Conservation (phyloP, 2,329 filamentous ascomycete species). For the Dactylonectria estremocensis region DNA sequence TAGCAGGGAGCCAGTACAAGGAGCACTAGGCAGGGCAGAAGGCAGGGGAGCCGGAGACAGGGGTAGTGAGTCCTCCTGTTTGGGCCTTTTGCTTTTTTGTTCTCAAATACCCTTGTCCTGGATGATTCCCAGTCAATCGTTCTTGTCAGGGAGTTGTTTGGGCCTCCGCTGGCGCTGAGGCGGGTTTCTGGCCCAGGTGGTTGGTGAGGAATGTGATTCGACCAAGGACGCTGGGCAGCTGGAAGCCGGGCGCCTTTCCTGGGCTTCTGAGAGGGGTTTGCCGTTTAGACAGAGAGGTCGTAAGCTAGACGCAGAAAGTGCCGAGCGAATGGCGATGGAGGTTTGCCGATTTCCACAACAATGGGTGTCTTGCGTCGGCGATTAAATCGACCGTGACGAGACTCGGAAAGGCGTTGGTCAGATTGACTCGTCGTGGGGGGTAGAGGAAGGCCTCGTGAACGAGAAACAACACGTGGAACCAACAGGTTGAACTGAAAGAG, state of each 20-base stretch:
- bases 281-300: conserved; percentile 37
- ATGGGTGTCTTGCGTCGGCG: conserved; percentile 39
- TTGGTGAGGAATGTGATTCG: conserved; percentile 51
- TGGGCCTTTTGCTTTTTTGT: conserved; percentile 44
- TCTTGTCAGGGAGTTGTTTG: conserved; percentile 45
- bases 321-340: conserved; percentile 45
- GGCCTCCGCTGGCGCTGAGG: conserved; percentile 47
- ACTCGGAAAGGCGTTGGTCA: conserved; percentile 19
- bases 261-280: conserved; percentile 32
- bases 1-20: conserved; percentile 31
- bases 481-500: neutral
- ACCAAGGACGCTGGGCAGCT: conserved; percentile 35
- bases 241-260: conserved; percentile 27
- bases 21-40: conserved; percentile 38
- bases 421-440: conserved; percentile 12
- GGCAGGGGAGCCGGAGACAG: conserved; percentile 37
- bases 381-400: conserved; percentile 34
- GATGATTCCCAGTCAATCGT: conserved; percentile 36
- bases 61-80: conserved; percentile 32
- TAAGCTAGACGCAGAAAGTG: conserved; percentile 35
- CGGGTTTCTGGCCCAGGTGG: conserved; percentile 48
- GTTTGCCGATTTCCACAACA: conserved; percentile 37
- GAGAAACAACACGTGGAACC: neutral
- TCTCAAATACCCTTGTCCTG: conserved; percentile 46
- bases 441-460: neutral